Percentiles rank a stretch among this genome's conserved stretches.
Evolutionary conservation across 139 green algal species (phyloP).

Genomic region (Chlorella sp.): DNA sequence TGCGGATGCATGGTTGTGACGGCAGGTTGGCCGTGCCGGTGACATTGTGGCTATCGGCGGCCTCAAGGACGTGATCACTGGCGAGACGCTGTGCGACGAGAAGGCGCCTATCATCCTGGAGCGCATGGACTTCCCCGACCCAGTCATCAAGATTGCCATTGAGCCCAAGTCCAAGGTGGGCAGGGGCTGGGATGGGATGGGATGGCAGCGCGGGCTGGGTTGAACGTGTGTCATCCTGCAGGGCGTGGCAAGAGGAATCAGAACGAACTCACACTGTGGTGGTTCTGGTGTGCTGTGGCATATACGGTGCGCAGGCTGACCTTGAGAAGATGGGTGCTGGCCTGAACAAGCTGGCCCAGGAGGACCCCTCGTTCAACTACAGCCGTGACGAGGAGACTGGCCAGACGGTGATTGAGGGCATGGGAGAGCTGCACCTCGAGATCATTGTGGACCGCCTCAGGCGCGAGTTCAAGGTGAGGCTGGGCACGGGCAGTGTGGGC

Average conservation of each 20-base stretch:
- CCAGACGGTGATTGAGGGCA: slow-evolving; percentile 96
- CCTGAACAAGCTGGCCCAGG: slow-evolving; percentile 91
- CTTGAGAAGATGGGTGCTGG: slow-evolving; percentile 91
- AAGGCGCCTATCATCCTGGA: slow-evolving; percentile 91
- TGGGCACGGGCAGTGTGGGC: slow-evolving; percentile 21
- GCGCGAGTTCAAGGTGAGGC: slow-evolving; percentile 92
- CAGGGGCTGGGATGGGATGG: too few species aligned
- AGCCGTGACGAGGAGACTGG: slow-evolving; percentile 96
- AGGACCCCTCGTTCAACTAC: slow-evolving; percentile 96
- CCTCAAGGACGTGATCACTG: slow-evolving; percentile 68
- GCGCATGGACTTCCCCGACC: slow-evolving; percentile 99
- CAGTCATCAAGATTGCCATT: slow-evolving; percentile 99
- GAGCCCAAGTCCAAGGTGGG: slow-evolving; percentile 91
- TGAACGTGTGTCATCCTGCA: too few species aligned
- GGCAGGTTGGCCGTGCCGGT: slow-evolving; percentile 66
- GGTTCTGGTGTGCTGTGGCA: too few species aligned
- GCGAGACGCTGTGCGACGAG: slow-evolving; percentile 95
- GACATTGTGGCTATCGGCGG: slow-evolving; percentile 97
- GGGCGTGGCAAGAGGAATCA: too few species aligned
- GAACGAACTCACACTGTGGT: too few species aligned
- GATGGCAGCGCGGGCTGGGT: too few species aligned
- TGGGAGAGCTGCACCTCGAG: slow-evolving; percentile 99
- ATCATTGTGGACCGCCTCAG: slow-evolving; percentile 97
- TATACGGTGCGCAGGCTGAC: slow-evolving; percentile 57
- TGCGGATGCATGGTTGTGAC: not conserved